Conservation (phyloP, 2,329 filamentous ascomycete genomes). For the Verticillium nonalfalfae region DNA sequence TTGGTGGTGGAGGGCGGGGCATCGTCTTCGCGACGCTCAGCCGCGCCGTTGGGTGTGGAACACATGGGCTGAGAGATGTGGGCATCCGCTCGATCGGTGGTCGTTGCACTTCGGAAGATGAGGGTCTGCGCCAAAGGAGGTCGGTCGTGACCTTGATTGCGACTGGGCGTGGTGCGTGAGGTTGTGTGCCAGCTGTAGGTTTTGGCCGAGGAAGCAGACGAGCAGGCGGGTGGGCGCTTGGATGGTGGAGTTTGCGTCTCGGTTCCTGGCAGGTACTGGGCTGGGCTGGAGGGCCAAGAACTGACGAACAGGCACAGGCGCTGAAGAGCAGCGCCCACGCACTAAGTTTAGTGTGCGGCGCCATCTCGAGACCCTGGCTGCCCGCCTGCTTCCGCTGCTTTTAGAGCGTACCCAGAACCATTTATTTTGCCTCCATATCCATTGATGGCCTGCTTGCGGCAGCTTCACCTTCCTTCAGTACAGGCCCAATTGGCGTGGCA, state of each 20-base stretch:
- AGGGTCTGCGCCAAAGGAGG: not conserved
- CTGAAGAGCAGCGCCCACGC: no score
- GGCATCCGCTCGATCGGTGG: not conserved
- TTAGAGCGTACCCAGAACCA: not conserved
- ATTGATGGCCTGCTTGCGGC: no score
- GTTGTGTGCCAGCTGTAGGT: not conserved
- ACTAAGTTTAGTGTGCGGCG: not conserved
- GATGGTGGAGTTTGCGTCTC: not conserved
- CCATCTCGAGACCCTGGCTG: not conserved
- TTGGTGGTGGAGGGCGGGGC: constrained; percentile 24
- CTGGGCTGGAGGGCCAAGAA: no score
- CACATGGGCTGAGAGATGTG: constrained; percentile 18
- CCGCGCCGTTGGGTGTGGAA: constrained; percentile 23
- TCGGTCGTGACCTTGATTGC: not conserved
- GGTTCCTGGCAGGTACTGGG: not conserved
- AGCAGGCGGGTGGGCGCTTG: not conserved
- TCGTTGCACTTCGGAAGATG: not conserved
- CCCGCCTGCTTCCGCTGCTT: not conserved
- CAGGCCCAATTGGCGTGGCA: no score
- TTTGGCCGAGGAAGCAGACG: not conserved
- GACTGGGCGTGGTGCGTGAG: not conserved
- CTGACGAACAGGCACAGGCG: no score
- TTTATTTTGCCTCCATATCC: no score
- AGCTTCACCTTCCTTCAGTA: not conserved
- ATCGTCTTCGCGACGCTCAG: constrained; percentile 8